Percentiles rank a stretch among this genome's conserved stretches.
These are phyloP conservation scores for Sphaceloma murrayae DNA, from an alignment of 2,329 filamentous ascomycete genomes.

Conservation along the genomic window DNA sequence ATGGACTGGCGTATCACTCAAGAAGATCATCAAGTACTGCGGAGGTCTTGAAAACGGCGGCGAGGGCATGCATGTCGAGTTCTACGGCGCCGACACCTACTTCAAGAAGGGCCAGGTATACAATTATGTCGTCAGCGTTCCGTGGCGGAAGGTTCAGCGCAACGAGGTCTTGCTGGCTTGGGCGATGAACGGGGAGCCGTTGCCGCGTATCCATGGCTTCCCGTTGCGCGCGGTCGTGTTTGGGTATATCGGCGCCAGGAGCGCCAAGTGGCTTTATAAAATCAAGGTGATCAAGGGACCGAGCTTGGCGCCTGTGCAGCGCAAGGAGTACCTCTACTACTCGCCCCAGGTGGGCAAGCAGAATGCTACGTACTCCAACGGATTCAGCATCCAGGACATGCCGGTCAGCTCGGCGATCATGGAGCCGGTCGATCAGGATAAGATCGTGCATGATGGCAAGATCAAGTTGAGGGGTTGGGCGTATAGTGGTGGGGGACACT, in stretches of 20 bases:
- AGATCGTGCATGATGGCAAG: slow-evolving; percentile 50
- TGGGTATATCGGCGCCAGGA: slow-evolving; percentile 53
- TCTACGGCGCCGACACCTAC: slow-evolving; percentile 63
- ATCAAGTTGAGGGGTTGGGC: slow-evolving; percentile 46
- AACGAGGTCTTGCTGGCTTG: slow-evolving; percentile 58
- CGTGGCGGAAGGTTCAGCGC: slow-evolving; percentile 58
- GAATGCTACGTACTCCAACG: slow-evolving; percentile 49
- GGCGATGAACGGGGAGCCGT: slow-evolving; percentile 60
- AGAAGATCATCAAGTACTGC: slow-evolving; percentile 61
- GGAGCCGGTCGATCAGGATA: slow-evolving; percentile 51
- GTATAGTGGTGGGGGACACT: slow-evolving; percentile 35
- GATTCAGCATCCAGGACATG: slow-evolving; percentile 63
- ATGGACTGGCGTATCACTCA: slow-evolving; percentile 55
- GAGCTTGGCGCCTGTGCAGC: slow-evolving; percentile 52
- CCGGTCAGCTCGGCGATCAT: slow-evolving; percentile 59
- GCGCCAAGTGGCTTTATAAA: slow-evolving; percentile 53
- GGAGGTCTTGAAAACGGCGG: slow-evolving; percentile 49
- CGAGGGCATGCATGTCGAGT: slow-evolving; percentile 49
- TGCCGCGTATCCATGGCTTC: slow-evolving; percentile 57
- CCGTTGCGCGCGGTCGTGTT: slow-evolving; percentile 54
- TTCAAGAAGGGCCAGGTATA: slow-evolving; percentile 57
- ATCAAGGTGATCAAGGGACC: slow-evolving; percentile 52
- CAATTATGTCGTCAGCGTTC: slow-evolving; percentile 60
- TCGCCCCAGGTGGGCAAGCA: slow-evolving; percentile 60
- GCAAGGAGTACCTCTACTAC: slow-evolving; percentile 59